phyloP scores from a whole-genome alignment of 2,329 filamentous ascomycete genomes.

The Cryphonectria radicalis region DNA sequence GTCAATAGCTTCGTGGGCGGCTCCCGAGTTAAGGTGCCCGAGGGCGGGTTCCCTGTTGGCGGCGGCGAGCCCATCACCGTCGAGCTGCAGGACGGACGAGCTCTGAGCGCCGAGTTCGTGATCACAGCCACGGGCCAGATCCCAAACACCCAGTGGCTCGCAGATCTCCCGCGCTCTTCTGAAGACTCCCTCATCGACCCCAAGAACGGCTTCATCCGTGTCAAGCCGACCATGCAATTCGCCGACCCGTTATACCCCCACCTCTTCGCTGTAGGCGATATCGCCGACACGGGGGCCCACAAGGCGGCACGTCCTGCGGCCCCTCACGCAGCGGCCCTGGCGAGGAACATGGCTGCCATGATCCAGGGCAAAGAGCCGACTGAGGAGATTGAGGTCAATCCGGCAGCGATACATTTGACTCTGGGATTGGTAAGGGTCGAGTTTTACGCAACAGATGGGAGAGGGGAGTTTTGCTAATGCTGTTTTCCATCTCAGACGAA shows the following conservation, averaged over 20 bases:
- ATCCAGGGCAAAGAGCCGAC: slow-evolving; percentile 41
- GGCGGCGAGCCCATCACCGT: slow-evolving; percentile 33
- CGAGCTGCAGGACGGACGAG: slow-evolving; percentile 39
- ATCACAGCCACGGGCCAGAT: slow-evolving; percentile 55
- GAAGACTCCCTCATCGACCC: slow-evolving; percentile 35
- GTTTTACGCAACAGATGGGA: no score
- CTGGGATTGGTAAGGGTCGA: slow-evolving; percentile 40
- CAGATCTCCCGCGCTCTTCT: slow-evolving; percentile 34
- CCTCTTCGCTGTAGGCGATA: slow-evolving; percentile 58
- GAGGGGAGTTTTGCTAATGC: background rate
- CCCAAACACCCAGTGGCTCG: slow-evolving; percentile 49
- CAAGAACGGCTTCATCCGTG: slow-evolving; percentile 42
- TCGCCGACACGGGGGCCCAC: slow-evolving; percentile 49
- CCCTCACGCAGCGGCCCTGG: slow-evolving; percentile 49
- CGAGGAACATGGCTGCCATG: slow-evolving; percentile 49
- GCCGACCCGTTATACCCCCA: slow-evolving; percentile 39
- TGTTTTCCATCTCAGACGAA: slow-evolving; percentile 31
- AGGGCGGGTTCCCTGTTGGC: slow-evolving; percentile 33
- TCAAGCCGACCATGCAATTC: slow-evolving; percentile 54
- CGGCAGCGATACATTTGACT: slow-evolving; percentile 46
- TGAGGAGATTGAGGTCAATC: slow-evolving; percentile 38
- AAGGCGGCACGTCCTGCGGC: slow-evolving; percentile 51
- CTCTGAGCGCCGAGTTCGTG: slow-evolving; percentile 45
- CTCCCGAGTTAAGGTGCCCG: slow-evolving; percentile 36
- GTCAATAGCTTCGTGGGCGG: slow-evolving; percentile 34